Evolutionary conservation across 495 filamentous ascomycete genomes (phyloP).

Genomic region (Penicillium malachiteum): DNA sequence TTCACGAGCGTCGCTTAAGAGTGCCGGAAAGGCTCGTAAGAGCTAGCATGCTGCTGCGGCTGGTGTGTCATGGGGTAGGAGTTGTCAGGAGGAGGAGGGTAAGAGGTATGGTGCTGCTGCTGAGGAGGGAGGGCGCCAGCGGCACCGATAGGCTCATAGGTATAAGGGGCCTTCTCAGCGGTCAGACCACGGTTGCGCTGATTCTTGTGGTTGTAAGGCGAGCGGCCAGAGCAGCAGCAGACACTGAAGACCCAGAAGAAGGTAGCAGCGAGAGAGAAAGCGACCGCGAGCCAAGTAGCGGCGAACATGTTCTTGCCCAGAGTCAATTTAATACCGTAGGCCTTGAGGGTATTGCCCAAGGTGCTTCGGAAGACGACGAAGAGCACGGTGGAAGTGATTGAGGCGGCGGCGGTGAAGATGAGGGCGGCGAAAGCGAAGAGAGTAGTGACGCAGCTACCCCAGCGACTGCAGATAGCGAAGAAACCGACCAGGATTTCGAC

Average conservation of each 20-base stretch:
- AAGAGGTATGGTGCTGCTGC: constrained; percentile 30
- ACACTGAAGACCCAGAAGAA: constrained; percentile 88
- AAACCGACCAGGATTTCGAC: constrained; percentile 68
- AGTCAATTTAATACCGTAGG: constrained; percentile 62
- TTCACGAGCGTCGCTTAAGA: constrained; percentile 23
- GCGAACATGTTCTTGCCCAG: constrained; percentile 68
- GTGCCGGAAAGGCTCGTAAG: constrained; percentile 50
- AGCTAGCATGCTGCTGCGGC: constrained; percentile 27
- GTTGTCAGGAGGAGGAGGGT: constrained; percentile 26
- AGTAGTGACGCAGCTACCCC: constrained; percentile 75
- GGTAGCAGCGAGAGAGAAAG: constrained; percentile 66
- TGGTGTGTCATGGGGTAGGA: constrained; percentile 23
- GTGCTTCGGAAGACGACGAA: constrained; percentile 58
- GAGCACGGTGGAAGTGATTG: constrained; percentile 57
- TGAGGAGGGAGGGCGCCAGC: constrained; percentile 18
- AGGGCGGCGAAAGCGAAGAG: constrained; percentile 63
- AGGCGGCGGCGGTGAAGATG: constrained; percentile 57
- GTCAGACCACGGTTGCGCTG: constrained; percentile 28
- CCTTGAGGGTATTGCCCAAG: constrained; percentile 60
- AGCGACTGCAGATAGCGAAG: constrained; percentile 65
- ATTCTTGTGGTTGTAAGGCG: constrained; percentile 44
- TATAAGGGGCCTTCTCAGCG: constrained; percentile 52
- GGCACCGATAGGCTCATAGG: constrained; percentile 48
- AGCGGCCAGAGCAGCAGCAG: constrained; percentile 82
- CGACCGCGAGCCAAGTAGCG: constrained; percentile 74